Evolutionary conservation across 306 rosid species (phyloP), one percentile per base, ranked within the genome.

Genomic region (Urtica urens): DNA sequence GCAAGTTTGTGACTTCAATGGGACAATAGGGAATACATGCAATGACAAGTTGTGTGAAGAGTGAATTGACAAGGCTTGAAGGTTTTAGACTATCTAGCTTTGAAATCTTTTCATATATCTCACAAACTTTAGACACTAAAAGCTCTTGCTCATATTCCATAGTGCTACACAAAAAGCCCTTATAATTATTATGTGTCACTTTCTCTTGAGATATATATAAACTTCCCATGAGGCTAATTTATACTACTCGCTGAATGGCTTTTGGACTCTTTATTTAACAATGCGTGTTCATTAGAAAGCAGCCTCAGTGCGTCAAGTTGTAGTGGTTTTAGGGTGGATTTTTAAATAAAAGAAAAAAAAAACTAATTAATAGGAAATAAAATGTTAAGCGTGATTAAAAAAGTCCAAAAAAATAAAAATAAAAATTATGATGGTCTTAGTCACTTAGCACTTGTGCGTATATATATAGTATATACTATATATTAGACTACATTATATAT

Each of bases 21-120:
- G 79, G 72, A 37, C 55, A 50, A 4, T 83, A 75, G 20, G 83
- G 83, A 50, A 64, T 77, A 74, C 94, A 80, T 53, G 84, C 61
- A 51, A 64, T 70, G 18, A 84, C 94, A 19, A 84, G 78, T 37
- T 85, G 34, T 16, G 93, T 85, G 78, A 81, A 81, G 35, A 85
- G 80, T 2, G 20, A 81, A 86, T 81, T 77, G 65, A 85, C 93
- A 75, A 81, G 62, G 26, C 78, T 67, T 55, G 63, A 63, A 17
- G 95, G 95, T 57, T 70, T 75, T 16, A 81, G 93, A 49, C 48
- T 49, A 23, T 73, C 63, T 0, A 85, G 83, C 23, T 66, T 61
- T 31, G 82, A 71, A 25, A 81, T 70, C 65, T 78, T 72, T 22
- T 66, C 26, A 45, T 71, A 85, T 24, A 85, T 51, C 1, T 55